Evolutionary conservation across 2,329 filamentous ascomycete species (phyloP).

Genomic region (Aspergillus neoniger): DNA sequence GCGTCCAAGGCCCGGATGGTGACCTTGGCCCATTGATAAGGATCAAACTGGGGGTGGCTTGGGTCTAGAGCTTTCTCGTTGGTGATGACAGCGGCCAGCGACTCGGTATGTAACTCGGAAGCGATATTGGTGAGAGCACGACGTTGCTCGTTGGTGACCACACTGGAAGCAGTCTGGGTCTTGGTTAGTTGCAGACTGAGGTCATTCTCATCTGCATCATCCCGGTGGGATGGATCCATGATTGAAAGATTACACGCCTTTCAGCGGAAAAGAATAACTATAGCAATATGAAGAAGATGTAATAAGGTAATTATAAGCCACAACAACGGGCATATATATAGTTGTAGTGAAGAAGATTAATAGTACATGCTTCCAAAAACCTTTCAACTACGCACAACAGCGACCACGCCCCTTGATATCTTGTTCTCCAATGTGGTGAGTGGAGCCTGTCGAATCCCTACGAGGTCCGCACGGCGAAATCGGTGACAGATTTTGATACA

Average conservation of each 20-base stretch:
- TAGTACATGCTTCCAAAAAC: neutral
- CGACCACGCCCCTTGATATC: constrained; percentile 1
- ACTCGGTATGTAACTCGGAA: neutral
- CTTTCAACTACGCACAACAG: neutral
- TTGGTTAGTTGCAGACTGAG: neutral
- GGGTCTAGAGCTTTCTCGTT: neutral
- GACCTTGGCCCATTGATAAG: neutral
- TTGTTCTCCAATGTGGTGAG: neutral
- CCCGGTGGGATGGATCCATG: neutral
- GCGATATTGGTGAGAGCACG: neutral
- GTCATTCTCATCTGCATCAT: neutral
- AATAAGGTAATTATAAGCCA: neutral
- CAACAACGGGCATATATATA: neutral
- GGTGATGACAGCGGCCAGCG: neutral
- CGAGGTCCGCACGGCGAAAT: neutral
- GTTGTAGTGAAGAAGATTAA: neutral
- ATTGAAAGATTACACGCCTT: neutral
- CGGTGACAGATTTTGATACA: neutral
- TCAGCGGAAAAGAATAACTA: neutral
- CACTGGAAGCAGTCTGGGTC: neutral
- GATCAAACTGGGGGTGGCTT: neutral
- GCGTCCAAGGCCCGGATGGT: neutral
- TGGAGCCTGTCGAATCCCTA: neutral
- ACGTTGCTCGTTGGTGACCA: constrained; percentile 1
- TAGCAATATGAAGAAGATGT: no score